Conservation (phyloP, 768 basidiomycete species). For the Amanita molliuscula region DNA sequence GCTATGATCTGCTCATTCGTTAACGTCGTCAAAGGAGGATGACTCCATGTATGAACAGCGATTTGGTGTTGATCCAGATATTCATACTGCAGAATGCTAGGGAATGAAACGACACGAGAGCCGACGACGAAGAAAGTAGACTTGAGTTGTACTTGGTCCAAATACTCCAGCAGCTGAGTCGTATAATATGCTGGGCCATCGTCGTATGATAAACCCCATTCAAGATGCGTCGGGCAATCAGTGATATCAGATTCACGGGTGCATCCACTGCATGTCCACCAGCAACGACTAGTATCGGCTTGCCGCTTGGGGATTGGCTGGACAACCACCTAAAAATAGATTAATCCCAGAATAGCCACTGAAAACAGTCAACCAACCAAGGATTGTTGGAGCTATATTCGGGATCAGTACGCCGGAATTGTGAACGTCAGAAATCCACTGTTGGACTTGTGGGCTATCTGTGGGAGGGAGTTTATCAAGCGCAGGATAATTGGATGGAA, state of each 20-base stretch:
- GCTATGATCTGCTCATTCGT: conserved; percentile 78
- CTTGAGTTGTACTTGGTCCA: conserved; percentile 52
- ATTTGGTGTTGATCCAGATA: conserved; percentile 78
- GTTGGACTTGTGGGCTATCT: conserved; percentile 51
- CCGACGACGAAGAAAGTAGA: conserved; percentile 87
- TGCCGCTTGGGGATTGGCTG: conserved; percentile 46
- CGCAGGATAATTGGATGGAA: conserved; percentile 50
- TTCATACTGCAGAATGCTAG: conserved; percentile 58
- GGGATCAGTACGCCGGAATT: conserved; percentile 52
- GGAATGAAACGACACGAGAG: conserved; percentile 66
- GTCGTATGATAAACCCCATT: conserved; percentile 53
- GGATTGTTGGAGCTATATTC: conserved; percentile 29
- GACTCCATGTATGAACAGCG: conserved; percentile 61
- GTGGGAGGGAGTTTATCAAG: conserved; percentile 53
- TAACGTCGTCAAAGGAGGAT: conserved; percentile 60
- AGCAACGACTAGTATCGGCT: conserved; percentile 48
- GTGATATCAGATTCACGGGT: conserved; percentile 57
- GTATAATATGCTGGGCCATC: conserved; percentile 81
- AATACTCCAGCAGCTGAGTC: conserved; percentile 59
- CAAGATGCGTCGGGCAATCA: conserved; percentile 57
- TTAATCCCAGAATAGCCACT: background rate
- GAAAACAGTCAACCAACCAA: conserved; percentile 19
- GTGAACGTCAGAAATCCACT: conserved; percentile 59
- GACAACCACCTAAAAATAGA: conserved; percentile 37
- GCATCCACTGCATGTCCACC: conserved; percentile 80